Conservation (phyloP, 73 alveolate species). For the Paramecium caudatum region DNA sequence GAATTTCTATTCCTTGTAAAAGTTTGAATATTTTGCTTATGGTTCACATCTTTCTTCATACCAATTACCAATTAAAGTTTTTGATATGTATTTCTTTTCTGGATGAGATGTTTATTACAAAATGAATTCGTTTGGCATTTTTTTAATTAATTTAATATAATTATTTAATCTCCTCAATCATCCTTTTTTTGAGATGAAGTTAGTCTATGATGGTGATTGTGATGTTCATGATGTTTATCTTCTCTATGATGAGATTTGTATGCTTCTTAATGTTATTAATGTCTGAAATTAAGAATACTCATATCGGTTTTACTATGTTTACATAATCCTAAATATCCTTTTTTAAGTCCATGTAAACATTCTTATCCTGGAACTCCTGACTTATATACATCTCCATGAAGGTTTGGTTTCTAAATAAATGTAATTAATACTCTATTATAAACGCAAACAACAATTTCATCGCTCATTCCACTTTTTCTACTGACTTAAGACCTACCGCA, state of each 20-base stretch:
- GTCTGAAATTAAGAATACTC: conserved; percentile 34
- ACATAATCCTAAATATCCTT: conserved; percentile 46
- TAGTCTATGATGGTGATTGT: conserved; percentile 5
- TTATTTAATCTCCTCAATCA: background rate
- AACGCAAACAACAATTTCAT: conserved; percentile 34
- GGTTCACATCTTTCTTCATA: conserved; percentile 77
- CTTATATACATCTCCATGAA: conserved; percentile 48
- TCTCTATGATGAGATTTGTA: conserved; percentile 19
- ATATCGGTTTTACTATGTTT: conserved; percentile 38
- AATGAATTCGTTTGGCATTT: conserved; percentile 70
- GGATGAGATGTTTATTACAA: conserved; percentile 72
- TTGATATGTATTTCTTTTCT: conserved; percentile 71
- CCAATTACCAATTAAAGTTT: conserved; percentile 68
- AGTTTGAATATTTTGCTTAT: conserved; percentile 52
- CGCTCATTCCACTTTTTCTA: conserved; percentile 42
- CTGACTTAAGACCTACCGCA: conserved; percentile 62
- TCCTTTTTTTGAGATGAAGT: background rate
- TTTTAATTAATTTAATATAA: background rate
- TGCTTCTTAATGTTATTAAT: conserved; percentile 19
- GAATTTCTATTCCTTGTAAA: conserved; percentile 63
- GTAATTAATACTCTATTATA: conserved; percentile 40
- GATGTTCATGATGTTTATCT: conserved; percentile 29
- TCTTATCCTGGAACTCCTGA: conserved; percentile 31
- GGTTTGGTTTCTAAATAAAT: background rate
- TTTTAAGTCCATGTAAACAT: conserved; percentile 22